Conservation (phyloP, 148 eudicot species). For the Chenopodium suecicum region DNA sequence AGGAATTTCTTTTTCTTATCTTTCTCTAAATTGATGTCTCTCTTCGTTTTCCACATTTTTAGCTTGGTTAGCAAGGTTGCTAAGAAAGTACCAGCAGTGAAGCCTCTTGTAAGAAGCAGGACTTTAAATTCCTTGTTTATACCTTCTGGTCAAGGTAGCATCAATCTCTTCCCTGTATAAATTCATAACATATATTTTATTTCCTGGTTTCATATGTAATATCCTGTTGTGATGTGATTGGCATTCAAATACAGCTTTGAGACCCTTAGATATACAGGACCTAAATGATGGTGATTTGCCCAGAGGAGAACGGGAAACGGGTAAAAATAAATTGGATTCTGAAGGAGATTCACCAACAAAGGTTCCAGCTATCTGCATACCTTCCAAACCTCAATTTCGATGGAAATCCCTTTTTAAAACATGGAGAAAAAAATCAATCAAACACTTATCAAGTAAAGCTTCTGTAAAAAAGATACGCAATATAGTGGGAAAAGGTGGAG, state of each 20-base stretch:
- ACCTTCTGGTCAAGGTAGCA: conserved; percentile 49
- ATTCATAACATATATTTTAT: neutral
- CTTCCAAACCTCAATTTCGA: conserved; percentile 39
- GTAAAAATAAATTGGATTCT: conserved; percentile 29
- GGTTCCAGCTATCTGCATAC: conserved; percentile 15
- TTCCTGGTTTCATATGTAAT: neutral
- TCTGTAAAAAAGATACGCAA: conserved; percentile 42
- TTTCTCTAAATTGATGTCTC: neutral
- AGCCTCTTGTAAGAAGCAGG: conserved; percentile 23
- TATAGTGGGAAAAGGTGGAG: conserved; percentile 38
- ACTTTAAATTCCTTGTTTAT: conserved; percentile 27
- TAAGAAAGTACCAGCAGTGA: conserved; percentile 13
- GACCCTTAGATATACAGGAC: conserved; percentile 49
- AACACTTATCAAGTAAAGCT: conserved; percentile 46
- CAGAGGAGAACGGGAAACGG: conserved; percentile 51
- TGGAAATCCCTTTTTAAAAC: conserved; percentile 50
- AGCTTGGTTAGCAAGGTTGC: conserved; percentile 12
- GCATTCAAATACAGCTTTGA: conserved; percentile 42
- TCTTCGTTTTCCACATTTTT: neutral
- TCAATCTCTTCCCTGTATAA: conserved; percentile 9
- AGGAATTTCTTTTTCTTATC: neutral
- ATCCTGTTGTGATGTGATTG: neutral
- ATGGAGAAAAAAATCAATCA: conserved; percentile 54
- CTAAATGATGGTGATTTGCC: conserved; percentile 43
- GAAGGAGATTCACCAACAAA: conserved; percentile 34